Evolutionary conservation across 345 rosid species (phyloP).

Genomic region (Turnera subulata): DNA sequence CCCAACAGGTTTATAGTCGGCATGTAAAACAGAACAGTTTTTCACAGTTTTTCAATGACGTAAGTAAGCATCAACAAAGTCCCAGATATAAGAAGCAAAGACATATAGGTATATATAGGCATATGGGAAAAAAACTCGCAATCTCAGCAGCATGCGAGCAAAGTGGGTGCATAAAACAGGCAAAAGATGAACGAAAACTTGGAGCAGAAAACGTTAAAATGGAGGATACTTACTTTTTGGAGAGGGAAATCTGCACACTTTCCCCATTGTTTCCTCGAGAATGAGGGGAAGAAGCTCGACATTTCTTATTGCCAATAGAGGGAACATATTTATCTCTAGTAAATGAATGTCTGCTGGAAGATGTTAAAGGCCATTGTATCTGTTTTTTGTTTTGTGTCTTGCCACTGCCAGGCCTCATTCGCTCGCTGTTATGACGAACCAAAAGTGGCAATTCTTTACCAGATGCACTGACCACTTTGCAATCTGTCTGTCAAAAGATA

Average conservation of each 20-base stretch:
- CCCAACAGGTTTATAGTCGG: too few species aligned
- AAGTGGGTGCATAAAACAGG: not conserved
- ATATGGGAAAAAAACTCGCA: too few species aligned
- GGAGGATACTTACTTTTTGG: conserved; percentile 33
- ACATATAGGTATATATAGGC: too few species aligned
- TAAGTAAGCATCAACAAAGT: too few species aligned
- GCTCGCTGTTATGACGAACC: conserved; percentile 19
- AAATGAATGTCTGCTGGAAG: conserved; percentile 20
- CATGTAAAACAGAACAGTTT: too few species aligned
- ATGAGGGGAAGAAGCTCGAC: conserved; percentile 24
- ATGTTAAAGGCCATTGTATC: conserved; percentile 18
- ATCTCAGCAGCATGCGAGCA: too few species aligned
- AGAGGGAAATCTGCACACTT: conserved; percentile 7
- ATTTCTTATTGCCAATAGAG: conserved; percentile 20
- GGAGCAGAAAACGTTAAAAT: not conserved
- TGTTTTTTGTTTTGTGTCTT: conserved; percentile 19
- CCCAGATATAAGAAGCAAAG: too few species aligned
- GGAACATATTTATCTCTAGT: conserved; percentile 18
- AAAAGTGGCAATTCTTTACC: conserved; percentile 15
- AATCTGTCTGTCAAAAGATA: conserved; percentile 16
- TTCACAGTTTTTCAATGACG: too few species aligned
- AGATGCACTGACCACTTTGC: conserved; percentile 1
- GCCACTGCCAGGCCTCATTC: conserved; percentile 27
- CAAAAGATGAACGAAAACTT: not conserved
- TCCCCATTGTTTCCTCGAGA: conserved; percentile 24